Base-by-base conservation (phyloP, 768 basidiomycete species). In the Lanmaoa rubissima region DNA sequence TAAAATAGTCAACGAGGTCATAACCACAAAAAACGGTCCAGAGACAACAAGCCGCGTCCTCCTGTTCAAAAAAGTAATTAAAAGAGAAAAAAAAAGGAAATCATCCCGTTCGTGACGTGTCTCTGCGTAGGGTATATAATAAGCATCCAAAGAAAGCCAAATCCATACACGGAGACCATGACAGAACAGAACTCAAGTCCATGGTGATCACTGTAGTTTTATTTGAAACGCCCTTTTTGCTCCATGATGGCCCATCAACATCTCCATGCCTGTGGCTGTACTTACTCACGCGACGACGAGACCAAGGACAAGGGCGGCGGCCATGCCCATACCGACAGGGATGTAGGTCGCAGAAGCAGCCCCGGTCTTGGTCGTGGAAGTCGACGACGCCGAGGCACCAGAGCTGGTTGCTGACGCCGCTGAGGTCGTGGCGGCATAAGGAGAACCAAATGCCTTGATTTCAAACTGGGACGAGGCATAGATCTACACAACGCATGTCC, bases 381-480 rank as follows among this genome's bases (percentile, higher is more conserved):
- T 68, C 53, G 65, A 61, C n/a, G 65, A 61, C 0, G 65, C 13
- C 0, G 63, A 39, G 5, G 53, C 51, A 1, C 59, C 57, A 24
- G 67, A 50, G 35, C 68, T 51, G 8, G 73, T 61, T 17, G 67
- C 35, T 6, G 71, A 56, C 12, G 66, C 31, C 12, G 65, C 60
- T 5, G 67, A 41, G 5, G 73, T 63, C 19, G 80, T 55, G 4
- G 69, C 46, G 11, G 85, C 83, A 63, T 83, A 88, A 13, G 74
- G 9, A 36, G 86, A 75, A 48, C 83, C 83, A 34, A 73, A 58
- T 7, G 84, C 65, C 67, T 84, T 82, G 69, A 91, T 78, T 67
- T 83, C 81, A 69, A 91, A 91, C 19, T 5, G 72, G 67, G 53
- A 77, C 46, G 28, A 85, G 82, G 84, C 83, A 58, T 77, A 88